Evolutionary conservation across 2,329 filamentous ascomycete species (phyloP).

Genomic region (Stromatinia cepivora): DNA sequence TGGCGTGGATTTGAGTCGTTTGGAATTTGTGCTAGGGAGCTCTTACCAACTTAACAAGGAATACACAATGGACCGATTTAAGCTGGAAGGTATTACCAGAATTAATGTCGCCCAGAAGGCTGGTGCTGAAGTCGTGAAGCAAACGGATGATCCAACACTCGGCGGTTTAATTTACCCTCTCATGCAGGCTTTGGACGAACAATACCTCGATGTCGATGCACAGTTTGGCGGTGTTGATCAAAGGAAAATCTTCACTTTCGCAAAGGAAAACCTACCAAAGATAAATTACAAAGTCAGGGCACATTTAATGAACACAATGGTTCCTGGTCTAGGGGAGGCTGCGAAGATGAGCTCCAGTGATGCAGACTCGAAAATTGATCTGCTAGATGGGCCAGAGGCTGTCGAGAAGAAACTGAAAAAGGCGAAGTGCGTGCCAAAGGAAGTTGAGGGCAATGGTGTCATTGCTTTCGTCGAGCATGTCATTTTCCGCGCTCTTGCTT

Average conservation of each 20-base stretch:
- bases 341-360: slow-evolving; percentile 86
- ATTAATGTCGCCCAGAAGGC: slow-evolving; percentile 70
- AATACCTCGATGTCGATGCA: slow-evolving; percentile 77
- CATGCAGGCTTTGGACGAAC: slow-evolving; percentile 53
- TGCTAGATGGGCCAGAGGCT: slow-evolving; percentile 17
- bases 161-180: slow-evolving; percentile 79
- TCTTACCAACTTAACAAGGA: slow-evolving; percentile 72
- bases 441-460: slow-evolving; percentile 55
- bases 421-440: slow-evolving; percentile 22
- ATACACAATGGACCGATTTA: slow-evolving; percentile 89
- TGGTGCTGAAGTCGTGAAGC: slow-evolving; percentile 81
- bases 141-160: slow-evolving; percentile 73
- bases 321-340: slow-evolving; percentile 75
- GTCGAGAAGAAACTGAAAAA: slow-evolving; percentile 24
- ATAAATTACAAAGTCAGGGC: slow-evolving; percentile 75
- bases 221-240: slow-evolving; percentile 89
- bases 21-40: slow-evolving; percentile 82
- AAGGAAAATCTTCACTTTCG: slow-evolving; percentile 83
- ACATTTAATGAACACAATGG: slow-evolving; percentile 83
- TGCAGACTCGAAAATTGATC: slow-evolving; percentile 31
- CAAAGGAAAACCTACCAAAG: slow-evolving; percentile 80
- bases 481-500: slow-evolving; percentile 69
- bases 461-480: slow-evolving; percentile 76
- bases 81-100: slow-evolving; percentile 51
- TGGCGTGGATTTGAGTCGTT: slow-evolving; percentile 67